Conservation (phyloP, 2,329 filamentous ascomycete species). For the Colletotrichum euphorbiae region DNA sequence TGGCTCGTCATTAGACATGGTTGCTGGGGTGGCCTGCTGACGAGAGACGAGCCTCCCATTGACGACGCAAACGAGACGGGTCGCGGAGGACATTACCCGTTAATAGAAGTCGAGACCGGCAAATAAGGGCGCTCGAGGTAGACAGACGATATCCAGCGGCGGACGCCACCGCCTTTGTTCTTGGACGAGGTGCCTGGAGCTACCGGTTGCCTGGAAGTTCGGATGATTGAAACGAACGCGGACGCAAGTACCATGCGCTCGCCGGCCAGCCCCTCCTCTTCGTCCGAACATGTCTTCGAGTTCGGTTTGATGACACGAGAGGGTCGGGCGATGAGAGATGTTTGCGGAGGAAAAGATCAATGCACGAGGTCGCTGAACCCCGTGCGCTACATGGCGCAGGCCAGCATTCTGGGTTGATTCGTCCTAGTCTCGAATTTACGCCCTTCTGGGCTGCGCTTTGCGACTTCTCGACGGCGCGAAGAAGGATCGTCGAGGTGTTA, state of each 20-base stretch:
- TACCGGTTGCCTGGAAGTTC: neutral
- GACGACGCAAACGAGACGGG: slow-evolving; percentile 4
- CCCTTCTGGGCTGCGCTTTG: slow-evolving; percentile 13
- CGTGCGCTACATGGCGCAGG: slow-evolving; percentile 30
- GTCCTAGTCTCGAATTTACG: slow-evolving; percentile 7
- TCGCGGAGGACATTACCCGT: slow-evolving; percentile 10
- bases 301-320: slow-evolving; percentile 20
- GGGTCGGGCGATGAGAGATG: slow-evolving; percentile 3
- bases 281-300: slow-evolving; percentile 18
- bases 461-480: slow-evolving; percentile 8
- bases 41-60: slow-evolving; percentile 25
- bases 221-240: slow-evolving; percentile 17
- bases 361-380: slow-evolving; percentile 18
- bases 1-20: slow-evolving; percentile 11
- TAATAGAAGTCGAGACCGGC: slow-evolving; percentile 29
- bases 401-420: slow-evolving; percentile 15
- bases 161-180: slow-evolving; percentile 27
- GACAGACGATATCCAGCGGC: slow-evolving; percentile 10
- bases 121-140: slow-evolving; percentile 15
- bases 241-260: slow-evolving; percentile 23
- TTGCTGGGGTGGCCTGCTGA: slow-evolving; percentile 26
- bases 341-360: slow-evolving; percentile 17
- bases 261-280: neutral
- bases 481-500: slow-evolving; percentile 16
- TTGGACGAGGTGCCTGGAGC: slow-evolving; percentile 13